A percentile compares a stretch with the other conserved stretches of the same genome.
phyloP scores from a whole-genome alignment of 768 basidiomycete species.

The Basidioascus undulatus region DNA sequence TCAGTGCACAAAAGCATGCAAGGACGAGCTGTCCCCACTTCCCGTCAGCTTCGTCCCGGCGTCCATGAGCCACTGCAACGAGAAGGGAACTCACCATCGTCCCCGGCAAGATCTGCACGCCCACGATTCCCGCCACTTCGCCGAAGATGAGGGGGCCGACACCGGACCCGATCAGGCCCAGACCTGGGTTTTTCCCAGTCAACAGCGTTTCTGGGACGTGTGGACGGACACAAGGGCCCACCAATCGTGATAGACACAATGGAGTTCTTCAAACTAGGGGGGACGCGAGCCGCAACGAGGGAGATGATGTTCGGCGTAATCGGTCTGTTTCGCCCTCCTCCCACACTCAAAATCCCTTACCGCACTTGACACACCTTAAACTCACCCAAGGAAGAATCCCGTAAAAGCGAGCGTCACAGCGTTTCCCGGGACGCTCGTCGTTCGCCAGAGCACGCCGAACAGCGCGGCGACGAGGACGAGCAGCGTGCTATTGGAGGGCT shows the following conservation, averaged over 20 bases:
- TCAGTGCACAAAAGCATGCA: too few relatives aligned
- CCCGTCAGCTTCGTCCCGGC: too few relatives aligned
- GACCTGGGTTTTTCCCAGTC: background rate
- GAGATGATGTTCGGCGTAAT: conserved; percentile 5
- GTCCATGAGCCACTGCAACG: too few relatives aligned
- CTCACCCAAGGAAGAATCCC: conserved; percentile 7
- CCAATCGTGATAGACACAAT: conserved; percentile 6
- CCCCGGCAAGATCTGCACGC: too few relatives aligned
- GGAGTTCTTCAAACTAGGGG: conserved; percentile 5
- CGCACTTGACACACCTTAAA: background rate
- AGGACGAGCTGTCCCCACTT: too few relatives aligned
- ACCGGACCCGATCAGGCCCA: conserved; percentile 5
- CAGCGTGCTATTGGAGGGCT: conserved; percentile 2
- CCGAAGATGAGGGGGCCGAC: conserved; percentile 6
- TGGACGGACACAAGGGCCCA: too few relatives aligned
- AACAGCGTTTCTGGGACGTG: too few relatives aligned
- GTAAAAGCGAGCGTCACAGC: conserved; percentile 4
- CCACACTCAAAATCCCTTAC: too few relatives aligned
- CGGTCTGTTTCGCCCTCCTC: background rate
- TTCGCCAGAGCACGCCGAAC: conserved; percentile 5
- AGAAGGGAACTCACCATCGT: too few relatives aligned
- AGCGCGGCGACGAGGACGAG: background rate
- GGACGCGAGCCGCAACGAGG: conserved; percentile 3
- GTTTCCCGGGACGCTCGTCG: background rate
- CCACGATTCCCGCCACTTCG: background rate